A percentile compares a stretch with the other conserved stretches of the same genome.
Evolutionary conservation across 768 basidiomycete species (phyloP).

Genomic region (Calocybe indica): DNA sequence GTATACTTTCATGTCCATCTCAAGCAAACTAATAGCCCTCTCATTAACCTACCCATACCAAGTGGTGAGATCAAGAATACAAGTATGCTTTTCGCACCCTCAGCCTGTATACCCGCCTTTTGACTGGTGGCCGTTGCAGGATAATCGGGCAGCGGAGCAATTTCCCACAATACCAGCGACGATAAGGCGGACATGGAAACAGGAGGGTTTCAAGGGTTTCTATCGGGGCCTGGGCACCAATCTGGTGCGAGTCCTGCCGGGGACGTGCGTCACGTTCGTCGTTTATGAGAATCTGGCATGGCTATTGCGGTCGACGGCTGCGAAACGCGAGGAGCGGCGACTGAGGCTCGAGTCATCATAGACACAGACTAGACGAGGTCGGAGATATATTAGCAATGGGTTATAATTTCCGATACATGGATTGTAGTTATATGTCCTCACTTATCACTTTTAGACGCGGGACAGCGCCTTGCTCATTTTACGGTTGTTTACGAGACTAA

Average conservation of each 20-base stretch:
- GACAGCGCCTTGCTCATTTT: too few species aligned
- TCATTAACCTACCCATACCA: conserved; percentile 93
- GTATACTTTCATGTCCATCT: conserved; percentile 89
- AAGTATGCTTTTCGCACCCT: conserved; percentile 42
- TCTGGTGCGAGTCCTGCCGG: conserved; percentile 89
- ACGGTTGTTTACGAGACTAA: too few species aligned
- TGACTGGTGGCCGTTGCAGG: conserved; percentile 29
- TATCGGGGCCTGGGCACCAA: conserved; percentile 96
- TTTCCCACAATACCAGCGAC: conserved; percentile 85
- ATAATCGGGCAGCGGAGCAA: conserved; percentile 55
- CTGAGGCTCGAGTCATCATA: background rate
- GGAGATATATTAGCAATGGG: too few species aligned
- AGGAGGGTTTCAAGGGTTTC: conserved; percentile 81
- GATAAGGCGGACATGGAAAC: conserved; percentile 71
- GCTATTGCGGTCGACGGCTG: conserved; percentile 64
- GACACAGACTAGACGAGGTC: background rate
- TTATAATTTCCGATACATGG: too few species aligned
- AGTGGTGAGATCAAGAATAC: conserved; percentile 89
- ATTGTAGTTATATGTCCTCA: too few species aligned
- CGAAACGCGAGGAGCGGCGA: conserved; percentile 34
- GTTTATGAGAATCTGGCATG: conserved; percentile 93
- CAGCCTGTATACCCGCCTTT: background rate
- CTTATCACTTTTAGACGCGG: too few species aligned
- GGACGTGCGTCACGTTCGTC: conserved; percentile 96
- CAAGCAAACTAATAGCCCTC: conserved; percentile 83